Base-by-base conservation (phyloP, 768 basidiomycete genomes). In the Gautieria morchelliformis region DNA sequence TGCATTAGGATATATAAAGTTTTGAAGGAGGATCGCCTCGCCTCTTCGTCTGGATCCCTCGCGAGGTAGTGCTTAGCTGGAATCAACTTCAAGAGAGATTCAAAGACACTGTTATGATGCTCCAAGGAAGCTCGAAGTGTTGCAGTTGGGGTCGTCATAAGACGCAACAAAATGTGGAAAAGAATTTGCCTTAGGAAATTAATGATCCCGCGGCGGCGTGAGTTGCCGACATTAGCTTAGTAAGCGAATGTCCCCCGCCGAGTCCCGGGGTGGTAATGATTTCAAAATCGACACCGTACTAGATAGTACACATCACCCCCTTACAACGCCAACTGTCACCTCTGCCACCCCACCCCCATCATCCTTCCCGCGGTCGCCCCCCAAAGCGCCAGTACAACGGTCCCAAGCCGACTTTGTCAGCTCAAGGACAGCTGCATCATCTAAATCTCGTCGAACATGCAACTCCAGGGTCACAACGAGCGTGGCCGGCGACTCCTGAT, bases 11-110 rank as follows among this genome's bases (percentile, higher is more conserved):
- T 12, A 44, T 17, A 17, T 44, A 17, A 44, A 44, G 10, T 44
- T n/a, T 9, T 14, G 17, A 22, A 17, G 9, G 2, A 44, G 17
- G 8, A 47, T 53, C 48, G 62, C 22, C 72, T 42, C 52, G 85
- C 88, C 76, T 85, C 82, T 52, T 85, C 82, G 46, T 80, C 79
- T 35, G 46, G 44, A 19, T 87, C 85, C 41, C 75, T 77, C 1
- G 82, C 78, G 50, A 96, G 74, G 70, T 97, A 97, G 68, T 88
- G 92, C 73, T 86, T 87, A 5, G 93, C 79, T 0, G 95, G 95
- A 56, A 97, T 96, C 47, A 96, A 79, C 41, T 77, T 82, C 1
- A 96, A 75, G 5, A 97, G 74, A 0, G 82, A 75, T 65, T 93
- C 91, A 63, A 99, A 97, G 0, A 84, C 81, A 27, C 80, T 81